Conservation (phyloP, 2,329 filamentous ascomycete genomes). For the Cryphonectria carpinicola region DNA sequence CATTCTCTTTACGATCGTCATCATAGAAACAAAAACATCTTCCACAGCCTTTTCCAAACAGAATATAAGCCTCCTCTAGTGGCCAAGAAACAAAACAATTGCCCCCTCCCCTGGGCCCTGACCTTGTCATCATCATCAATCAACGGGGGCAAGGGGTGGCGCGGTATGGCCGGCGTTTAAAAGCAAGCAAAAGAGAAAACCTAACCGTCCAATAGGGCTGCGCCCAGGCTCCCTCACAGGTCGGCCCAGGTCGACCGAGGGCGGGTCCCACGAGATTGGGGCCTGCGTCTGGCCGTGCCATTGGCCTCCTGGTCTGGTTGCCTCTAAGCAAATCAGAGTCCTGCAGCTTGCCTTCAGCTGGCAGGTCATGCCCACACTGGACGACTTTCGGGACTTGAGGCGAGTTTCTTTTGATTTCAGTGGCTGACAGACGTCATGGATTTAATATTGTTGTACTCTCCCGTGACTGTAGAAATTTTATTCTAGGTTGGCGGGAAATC, state of each 20-base stretch:
- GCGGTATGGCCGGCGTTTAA: conserved; percentile 3
- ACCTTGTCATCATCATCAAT: conserved; percentile 1
- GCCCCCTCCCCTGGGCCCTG: conserved; percentile 2
- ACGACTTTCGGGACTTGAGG: background rate
- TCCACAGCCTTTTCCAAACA: conserved; percentile 25
- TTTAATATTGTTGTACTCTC: background rate
- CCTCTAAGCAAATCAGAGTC: conserved; percentile 25
- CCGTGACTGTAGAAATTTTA: background rate
- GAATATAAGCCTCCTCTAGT: conserved; percentile 18
- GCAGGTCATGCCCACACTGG: background rate
- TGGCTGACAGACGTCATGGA: conserved; percentile 7
- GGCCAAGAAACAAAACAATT: conserved; percentile 12
- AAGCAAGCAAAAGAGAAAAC: background rate
- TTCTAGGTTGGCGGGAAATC: background rate
- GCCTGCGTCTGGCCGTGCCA: conserved; percentile 22
- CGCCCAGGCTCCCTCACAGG: conserved; percentile 14
- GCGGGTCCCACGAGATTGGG: conserved; percentile 28
- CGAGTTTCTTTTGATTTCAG: background rate
- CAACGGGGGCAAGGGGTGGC: conserved; percentile 3
- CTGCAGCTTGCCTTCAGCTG: conserved; percentile 19
- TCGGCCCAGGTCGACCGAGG: background rate
- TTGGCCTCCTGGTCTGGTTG: conserved; percentile 24
- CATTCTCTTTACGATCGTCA: background rate
- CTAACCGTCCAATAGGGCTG: conserved; percentile 22
- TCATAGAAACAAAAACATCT: conserved; percentile 24